A percentile compares a stretch with the other conserved stretches of the same genome.
These are phyloP conservation scores for Elsinoe perseae DNA, from an alignment of 2,329 filamentous ascomycete genomes.

Conservation along the genomic window DNA sequence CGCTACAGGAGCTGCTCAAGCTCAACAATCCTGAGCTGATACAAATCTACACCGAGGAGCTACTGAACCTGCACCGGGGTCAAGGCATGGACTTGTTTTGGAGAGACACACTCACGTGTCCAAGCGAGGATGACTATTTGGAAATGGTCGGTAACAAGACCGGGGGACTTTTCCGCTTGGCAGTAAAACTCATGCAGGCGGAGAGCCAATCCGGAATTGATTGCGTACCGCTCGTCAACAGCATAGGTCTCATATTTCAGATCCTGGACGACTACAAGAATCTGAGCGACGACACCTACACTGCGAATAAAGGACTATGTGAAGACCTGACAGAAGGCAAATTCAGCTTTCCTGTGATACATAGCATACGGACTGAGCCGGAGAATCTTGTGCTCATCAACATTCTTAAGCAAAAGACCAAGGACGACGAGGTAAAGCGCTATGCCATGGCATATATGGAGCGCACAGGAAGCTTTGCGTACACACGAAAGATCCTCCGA, in stretches of 20 bases:
- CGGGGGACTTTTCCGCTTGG: constrained; percentile 74
- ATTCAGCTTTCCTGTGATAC: constrained; percentile 92
- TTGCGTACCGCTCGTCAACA: constrained; percentile 76
- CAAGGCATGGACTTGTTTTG: constrained; percentile 91
- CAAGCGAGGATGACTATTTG: constrained; percentile 82
- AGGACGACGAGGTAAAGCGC: constrained; percentile 77
- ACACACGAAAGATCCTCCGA: constrained; percentile 58
- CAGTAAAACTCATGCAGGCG: constrained; percentile 81
- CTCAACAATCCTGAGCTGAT: constrained; percentile 61
- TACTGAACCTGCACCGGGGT: constrained; percentile 75
- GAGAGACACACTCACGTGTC: constrained; percentile 76
- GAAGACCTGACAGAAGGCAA: constrained; percentile 96
- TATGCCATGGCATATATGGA: constrained; percentile 93
- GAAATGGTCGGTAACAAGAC: constrained; percentile 93
- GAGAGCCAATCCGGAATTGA: constrained; percentile 52
- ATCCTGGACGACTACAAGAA: constrained; percentile 94
- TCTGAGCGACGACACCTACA: constrained; percentile 57
- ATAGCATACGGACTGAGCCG: constrained; percentile 73
- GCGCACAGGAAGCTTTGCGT: constrained; percentile 78
- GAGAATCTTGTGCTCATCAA: constrained; percentile 74
- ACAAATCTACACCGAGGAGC: constrained; percentile 69
- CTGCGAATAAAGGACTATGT: constrained; percentile 82
- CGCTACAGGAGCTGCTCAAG: constrained; percentile 64
- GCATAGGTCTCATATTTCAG: constrained; percentile 80
- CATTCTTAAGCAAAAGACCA: constrained; percentile 84